Conservation (phyloP, 1,284 basidiomycete species). For the Trichosporon sp. region DNA sequence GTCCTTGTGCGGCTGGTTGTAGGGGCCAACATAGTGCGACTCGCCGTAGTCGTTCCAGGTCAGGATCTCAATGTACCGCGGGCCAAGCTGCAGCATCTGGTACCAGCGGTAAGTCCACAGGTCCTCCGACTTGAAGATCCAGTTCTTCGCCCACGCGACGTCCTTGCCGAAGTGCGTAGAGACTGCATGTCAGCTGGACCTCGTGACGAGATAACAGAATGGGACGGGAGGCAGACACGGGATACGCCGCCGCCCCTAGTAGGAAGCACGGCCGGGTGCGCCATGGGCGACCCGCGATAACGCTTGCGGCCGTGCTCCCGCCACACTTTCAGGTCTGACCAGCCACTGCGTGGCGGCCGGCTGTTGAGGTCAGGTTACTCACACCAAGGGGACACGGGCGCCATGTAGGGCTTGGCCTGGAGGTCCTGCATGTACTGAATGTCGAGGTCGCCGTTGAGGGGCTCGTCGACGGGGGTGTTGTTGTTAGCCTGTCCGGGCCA, state of each 20-base stretch:
- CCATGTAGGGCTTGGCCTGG: conserved; percentile 43
- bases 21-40: conserved; percentile 46
- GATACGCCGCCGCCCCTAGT: not conserved
- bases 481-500: conserved; percentile 45
- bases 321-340: not conserved
- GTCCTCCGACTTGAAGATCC: conserved; percentile 46
- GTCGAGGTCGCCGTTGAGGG: conserved; percentile 35
- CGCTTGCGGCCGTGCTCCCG: not conserved
- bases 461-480: conserved; percentile 27
- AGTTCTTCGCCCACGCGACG: conserved; percentile 48
- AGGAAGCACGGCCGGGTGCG: not conserved
- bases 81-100: conserved; percentile 36
- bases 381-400: conserved; percentile 48
- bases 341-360: not conserved
- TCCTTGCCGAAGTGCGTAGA: conserved; percentile 47
- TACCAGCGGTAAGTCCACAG: conserved; percentile 49
- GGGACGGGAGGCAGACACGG: too few relatives aligned
- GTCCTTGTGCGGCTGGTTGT: conserved; percentile 38
- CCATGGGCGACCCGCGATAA: not conserved
- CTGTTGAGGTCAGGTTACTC: conserved; percentile 10
- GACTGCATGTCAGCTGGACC: conserved; percentile 25
- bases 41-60: conserved; percentile 52
- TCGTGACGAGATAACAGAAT: too few relatives aligned
- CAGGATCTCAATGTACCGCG: conserved; percentile 43
- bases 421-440: conserved; percentile 6